These are phyloP conservation scores for Talaromyces verruculosus DNA, from an alignment of 2,329 filamentous ascomycete species.

Conservation along the genomic window DNA sequence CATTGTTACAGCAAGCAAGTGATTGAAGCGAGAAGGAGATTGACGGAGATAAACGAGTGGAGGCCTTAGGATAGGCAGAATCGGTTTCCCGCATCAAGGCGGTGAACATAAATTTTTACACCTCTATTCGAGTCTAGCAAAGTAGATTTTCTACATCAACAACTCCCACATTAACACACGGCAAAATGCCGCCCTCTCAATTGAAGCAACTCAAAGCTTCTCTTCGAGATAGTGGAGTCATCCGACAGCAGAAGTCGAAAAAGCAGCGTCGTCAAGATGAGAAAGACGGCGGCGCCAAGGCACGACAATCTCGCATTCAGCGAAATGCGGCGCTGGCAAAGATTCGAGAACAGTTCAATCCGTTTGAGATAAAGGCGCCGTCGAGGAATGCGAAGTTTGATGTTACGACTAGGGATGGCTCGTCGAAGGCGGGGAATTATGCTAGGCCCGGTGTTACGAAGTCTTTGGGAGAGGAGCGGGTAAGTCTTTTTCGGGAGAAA, in stretches of 20 bases:
- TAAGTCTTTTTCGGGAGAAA: constrained; percentile 41
- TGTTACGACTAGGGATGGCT: constrained; percentile 65
- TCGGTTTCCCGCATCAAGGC: constrained; percentile 28
- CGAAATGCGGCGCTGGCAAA: constrained; percentile 74
- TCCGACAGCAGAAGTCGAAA: constrained; percentile 90
- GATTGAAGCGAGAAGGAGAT: not conserved
- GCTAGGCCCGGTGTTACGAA: constrained; percentile 82
- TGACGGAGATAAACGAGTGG: constrained; percentile 13
- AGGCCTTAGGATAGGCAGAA: constrained; percentile 29
- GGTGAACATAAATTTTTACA: constrained; percentile 37
- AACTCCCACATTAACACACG: constrained; percentile 23
- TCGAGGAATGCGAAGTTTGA: constrained; percentile 80
- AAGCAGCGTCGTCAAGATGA: constrained; percentile 80
- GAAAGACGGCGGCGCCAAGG: constrained; percentile 61
- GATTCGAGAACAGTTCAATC: constrained; percentile 96
- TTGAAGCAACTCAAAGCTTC: constrained; percentile 93
- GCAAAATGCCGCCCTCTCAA: constrained; percentile 86
- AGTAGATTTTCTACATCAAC: constrained; percentile 24
- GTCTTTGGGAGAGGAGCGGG: constrained; percentile 80
- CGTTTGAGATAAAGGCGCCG: constrained; percentile 87
- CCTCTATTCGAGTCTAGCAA: not conserved
- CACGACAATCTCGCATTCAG: constrained; percentile 69
- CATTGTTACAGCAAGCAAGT: not conserved
- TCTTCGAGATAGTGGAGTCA: constrained; percentile 82
- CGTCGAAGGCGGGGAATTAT: constrained; percentile 56